Conservation (phyloP, 306 rosid genomes). For the Pterocarpus macrocarpus region DNA sequence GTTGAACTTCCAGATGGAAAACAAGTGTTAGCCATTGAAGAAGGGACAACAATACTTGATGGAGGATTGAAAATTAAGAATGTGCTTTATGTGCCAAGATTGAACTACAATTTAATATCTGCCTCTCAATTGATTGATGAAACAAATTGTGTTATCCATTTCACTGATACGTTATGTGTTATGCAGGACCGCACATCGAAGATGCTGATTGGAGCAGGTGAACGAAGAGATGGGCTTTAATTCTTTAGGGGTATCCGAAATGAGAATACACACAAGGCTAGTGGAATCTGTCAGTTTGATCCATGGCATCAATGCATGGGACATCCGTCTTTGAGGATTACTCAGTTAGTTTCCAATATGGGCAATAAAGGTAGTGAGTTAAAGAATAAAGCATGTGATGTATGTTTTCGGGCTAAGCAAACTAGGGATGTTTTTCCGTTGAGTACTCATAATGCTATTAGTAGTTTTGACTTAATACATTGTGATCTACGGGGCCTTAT, state of each 20-base stretch:
- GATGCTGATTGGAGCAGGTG: no score
- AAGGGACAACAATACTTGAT: background rate
- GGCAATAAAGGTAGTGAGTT: background rate
- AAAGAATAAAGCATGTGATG: background rate
- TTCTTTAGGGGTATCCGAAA: background rate
- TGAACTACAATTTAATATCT: background rate
- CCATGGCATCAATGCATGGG: background rate
- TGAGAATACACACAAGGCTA: background rate
- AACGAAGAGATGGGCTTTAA: background rate
- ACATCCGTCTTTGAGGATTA: background rate
- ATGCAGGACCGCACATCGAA: background rate
- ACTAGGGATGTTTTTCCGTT: background rate
- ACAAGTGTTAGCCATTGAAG: background rate
- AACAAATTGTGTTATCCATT: background rate
- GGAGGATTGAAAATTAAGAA: background rate
- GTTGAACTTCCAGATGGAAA: background rate
- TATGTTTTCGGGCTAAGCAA: background rate
- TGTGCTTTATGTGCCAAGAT: background rate
- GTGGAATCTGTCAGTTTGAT: background rate
- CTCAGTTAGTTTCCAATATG: background rate
- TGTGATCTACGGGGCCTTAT: background rate
- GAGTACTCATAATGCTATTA: background rate
- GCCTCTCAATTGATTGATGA: background rate
- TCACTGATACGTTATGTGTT: background rate
- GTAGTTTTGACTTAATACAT: background rate